Conservation (phyloP, 192 early-diverging fungal genomes). For the Phlyctochytrium bullatum region DNA sequence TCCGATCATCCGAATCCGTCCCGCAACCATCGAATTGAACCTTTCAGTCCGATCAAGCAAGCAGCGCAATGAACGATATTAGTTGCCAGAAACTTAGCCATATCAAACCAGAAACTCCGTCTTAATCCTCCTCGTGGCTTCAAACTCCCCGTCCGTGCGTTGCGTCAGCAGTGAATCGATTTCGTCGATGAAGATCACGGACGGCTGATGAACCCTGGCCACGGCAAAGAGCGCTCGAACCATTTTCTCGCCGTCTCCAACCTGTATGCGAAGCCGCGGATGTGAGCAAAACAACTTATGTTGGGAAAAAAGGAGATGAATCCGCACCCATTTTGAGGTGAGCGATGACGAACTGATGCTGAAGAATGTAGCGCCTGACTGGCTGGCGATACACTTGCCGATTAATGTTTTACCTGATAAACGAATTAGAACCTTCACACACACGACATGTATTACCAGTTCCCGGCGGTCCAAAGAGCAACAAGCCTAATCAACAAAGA, state of each 20-base stretch:
- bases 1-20: constrained; percentile 70
- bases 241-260: constrained; percentile 95
- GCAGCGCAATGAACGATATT: constrained; percentile 1
- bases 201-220: constrained; percentile 78
- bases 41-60: constrained; percentile 16
- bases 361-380: constrained; percentile 89
- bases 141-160: constrained; percentile 84
- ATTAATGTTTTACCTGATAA: constrained; percentile 83
- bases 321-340: constrained; percentile 82
- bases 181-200: constrained; percentile 92
- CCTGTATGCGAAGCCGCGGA: not conserved
- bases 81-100: not conserved
- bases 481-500: constrained; percentile 58
- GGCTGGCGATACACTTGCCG: constrained; percentile 83
- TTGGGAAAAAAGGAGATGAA: not conserved
- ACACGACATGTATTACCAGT: constrained; percentile 32
- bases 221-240: constrained; percentile 90
- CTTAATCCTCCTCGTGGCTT: constrained; percentile 85
- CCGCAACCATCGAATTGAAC: constrained; percentile 73
- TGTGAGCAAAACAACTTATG: not conserved
- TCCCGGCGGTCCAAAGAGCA: constrained; percentile 89
- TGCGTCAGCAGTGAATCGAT: constrained; percentile 90
- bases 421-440: constrained; percentile 7
- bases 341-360: constrained; percentile 85
- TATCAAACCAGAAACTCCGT: constrained; percentile 80